phyloP scores from a whole-genome alignment of 768 basidiomycete species.

The Pisolithus orientalis region DNA sequence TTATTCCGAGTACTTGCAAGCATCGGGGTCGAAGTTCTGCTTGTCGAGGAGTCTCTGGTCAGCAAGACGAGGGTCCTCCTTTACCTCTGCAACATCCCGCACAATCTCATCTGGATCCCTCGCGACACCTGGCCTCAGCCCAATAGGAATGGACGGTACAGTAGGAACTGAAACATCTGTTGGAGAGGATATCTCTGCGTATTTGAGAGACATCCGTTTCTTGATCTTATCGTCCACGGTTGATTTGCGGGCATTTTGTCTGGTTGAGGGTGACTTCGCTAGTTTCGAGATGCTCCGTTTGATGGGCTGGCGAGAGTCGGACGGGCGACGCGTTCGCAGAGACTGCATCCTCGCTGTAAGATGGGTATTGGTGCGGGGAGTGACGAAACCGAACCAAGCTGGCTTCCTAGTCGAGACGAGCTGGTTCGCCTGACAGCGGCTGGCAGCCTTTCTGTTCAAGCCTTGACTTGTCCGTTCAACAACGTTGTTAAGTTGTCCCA shows the following conservation, averaged over 20 bases:
- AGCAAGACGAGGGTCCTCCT: slow-evolving; percentile 54
- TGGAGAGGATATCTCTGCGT: slow-evolving; percentile 78
- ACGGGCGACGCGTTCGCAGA: slow-evolving; percentile 46
- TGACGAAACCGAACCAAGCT: too few species aligned
- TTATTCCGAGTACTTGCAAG: slow-evolving; percentile 51
- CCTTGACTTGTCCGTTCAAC: too few species aligned
- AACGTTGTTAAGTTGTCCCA: too few species aligned
- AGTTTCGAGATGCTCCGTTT: slow-evolving; percentile 30
- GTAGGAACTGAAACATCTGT: slow-evolving; percentile 50
- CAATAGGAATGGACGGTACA: slow-evolving; percentile 50
- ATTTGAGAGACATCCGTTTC: slow-evolving; percentile 93
- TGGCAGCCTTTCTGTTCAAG: too few species aligned
- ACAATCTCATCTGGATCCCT: slow-evolving; percentile 45
- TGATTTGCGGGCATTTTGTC: slow-evolving; percentile 42
- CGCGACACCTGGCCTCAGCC: slow-evolving; percentile 29
- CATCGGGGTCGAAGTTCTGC: slow-evolving; percentile 83
- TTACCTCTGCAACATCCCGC: slow-evolving; percentile 29
- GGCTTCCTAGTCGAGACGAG: too few species aligned
- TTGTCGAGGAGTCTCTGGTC: slow-evolving; percentile 62
- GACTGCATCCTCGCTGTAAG: slow-evolving; percentile 38
- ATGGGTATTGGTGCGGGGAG: too few species aligned
- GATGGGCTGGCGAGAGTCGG: slow-evolving; percentile 33
- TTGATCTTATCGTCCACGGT: slow-evolving; percentile 85
- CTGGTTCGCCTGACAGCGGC: too few species aligned
- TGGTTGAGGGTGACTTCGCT: slow-evolving; percentile 18